These are phyloP conservation scores for Penicillium ochrochloron DNA, from an alignment of 495 filamentous ascomycete genomes.

Conservation along the genomic window DNA sequence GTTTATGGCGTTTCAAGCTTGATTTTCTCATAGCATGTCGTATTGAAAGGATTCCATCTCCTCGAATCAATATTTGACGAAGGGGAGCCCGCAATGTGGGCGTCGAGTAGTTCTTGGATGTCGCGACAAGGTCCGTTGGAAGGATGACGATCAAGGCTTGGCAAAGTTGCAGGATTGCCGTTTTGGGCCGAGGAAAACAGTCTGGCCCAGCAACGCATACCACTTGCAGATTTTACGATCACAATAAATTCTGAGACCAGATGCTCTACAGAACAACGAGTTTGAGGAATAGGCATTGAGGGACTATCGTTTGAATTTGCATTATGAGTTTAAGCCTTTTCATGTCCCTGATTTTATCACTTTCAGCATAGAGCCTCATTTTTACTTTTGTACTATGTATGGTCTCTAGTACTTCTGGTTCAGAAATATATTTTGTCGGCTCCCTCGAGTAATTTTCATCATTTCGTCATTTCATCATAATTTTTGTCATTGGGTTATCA, in stretches of 20 bases:
- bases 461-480: neutral
- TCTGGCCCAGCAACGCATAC: conserved; percentile 46
- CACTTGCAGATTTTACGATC: conserved; percentile 10
- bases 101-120: neutral
- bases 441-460: neutral
- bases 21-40: neutral
- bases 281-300: neutral
- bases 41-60: neutral
- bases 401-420: neutral
- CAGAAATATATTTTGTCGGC: neutral
- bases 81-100: neutral
- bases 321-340: neutral
- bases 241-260: neutral
- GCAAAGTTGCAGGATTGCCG: conserved; percentile 44
- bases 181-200: conserved; percentile 31
- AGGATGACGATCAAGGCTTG: conserved; percentile 37
- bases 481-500: neutral
- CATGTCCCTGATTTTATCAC: neutral
- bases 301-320: neutral
- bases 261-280: neutral
- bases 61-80: neutral
- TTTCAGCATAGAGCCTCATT: neutral
- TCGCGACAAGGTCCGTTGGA: conserved; percentile 16
- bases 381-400: neutral
- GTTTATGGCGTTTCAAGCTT: conserved; percentile 12